phyloP scores from a whole-genome alignment of 495 filamentous ascomycete genomes.

The Peziza echinospora region DNA sequence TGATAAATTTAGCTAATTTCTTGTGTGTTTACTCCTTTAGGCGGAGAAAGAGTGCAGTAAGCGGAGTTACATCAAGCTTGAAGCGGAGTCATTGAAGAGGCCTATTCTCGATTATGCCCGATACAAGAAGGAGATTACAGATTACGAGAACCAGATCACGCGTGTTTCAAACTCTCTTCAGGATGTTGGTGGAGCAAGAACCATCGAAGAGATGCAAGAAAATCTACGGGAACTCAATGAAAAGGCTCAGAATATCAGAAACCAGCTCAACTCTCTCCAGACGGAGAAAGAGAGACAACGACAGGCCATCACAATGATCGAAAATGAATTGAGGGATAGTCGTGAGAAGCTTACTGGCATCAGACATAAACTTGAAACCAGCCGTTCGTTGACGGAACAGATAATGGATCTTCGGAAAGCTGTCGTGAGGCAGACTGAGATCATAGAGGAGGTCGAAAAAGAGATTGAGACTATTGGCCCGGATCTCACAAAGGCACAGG shows the following conservation, averaged over 20 bases:
- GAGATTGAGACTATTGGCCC: constrained; percentile 51
- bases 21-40: too few species aligned
- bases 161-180: constrained; percentile 50
- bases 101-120: constrained; percentile 57
- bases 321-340: constrained; percentile 48
- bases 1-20: too few species aligned
- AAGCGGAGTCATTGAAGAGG: constrained; percentile 52
- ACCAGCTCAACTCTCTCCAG: constrained; percentile 37
- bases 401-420: constrained; percentile 51
- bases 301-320: constrained; percentile 40
- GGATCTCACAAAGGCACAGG: constrained; percentile 48
- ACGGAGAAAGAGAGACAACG: constrained; percentile 50
- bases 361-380: constrained; percentile 55
- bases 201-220: constrained; percentile 64
- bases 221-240: constrained; percentile 47
- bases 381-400: constrained; percentile 38
- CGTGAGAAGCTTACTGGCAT: constrained; percentile 45
- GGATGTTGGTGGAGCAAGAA: constrained; percentile 37
- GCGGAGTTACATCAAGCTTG: constrained; percentile 40
- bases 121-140: constrained; percentile 45
- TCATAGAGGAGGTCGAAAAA: constrained; percentile 40
- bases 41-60: constrained; percentile 31
- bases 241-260: constrained; percentile 38
- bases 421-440: constrained; percentile 43
- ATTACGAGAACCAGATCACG: constrained; percentile 45